phyloP scores from a whole-genome alignment of 2,329 filamentous ascomycete species.

The Alternaria sp. region DNA sequence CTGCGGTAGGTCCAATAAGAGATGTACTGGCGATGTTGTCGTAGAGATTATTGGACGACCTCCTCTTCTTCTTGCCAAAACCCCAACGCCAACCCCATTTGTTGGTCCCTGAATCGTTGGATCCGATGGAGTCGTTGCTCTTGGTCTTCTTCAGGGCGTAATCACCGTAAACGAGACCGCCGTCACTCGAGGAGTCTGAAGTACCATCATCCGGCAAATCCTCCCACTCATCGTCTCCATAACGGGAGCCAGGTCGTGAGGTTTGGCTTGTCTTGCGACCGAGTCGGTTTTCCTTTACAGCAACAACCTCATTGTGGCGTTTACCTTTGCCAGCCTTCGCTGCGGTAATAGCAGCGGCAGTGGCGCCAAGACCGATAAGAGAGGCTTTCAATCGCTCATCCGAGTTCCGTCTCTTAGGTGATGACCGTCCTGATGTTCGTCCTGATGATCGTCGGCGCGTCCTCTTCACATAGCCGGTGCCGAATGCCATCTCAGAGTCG shows the following conservation, averaged over 20 bases:
- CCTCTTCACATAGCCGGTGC: conserved; percentile 46
- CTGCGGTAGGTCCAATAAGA: conserved; percentile 50
- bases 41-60: conserved; percentile 47
- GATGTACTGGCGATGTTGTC: conserved; percentile 48
- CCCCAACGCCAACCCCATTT: conserved; percentile 71
- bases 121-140: conserved; percentile 63
- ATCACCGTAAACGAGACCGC: conserved; percentile 69
- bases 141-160: conserved; percentile 49
- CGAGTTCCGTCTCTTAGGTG: conserved; percentile 50
- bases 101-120: conserved; percentile 62
- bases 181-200: conserved; percentile 60
- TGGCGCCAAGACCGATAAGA: conserved; percentile 57
- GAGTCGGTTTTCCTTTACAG: conserved; percentile 45
- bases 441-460: conserved; percentile 30
- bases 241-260: conserved; percentile 35
- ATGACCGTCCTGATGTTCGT: conserved; percentile 23
- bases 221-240: conserved; percentile 61
- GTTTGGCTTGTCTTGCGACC: conserved; percentile 31
- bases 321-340: conserved; percentile 49
- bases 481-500: conserved; percentile 59
- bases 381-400: conserved; percentile 59
- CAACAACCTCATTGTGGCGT: conserved; percentile 45
- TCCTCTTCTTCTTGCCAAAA: conserved; percentile 57
- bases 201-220: conserved; percentile 49
- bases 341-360: conserved; percentile 59